Evolutionary conservation across 1,139 yeast genomes (phyloP).

Genomic region (Saccharomyces hybrid): DNA sequence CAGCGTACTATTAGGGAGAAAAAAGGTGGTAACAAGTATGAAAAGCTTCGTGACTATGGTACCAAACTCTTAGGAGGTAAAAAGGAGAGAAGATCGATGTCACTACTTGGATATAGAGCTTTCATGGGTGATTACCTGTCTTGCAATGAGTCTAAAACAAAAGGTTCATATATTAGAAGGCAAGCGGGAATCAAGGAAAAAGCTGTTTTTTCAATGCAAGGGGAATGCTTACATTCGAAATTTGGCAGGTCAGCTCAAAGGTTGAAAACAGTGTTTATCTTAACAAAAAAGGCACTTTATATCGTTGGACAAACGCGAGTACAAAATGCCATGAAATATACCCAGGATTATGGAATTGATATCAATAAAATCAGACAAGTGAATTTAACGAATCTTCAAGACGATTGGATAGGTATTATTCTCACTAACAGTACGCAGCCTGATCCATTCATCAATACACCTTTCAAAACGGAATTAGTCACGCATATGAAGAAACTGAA

Average conservation of each 20-base stretch:
- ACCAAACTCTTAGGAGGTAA: slow-evolving; percentile 58
- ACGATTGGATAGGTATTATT: slow-evolving; percentile 86
- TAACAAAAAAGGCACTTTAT: slow-evolving; percentile 56
- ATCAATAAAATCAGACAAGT: slow-evolving; percentile 55
- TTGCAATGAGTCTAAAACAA: slow-evolving; percentile 66
- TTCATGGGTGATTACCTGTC: slow-evolving; percentile 90
- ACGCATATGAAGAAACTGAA: slow-evolving; percentile 65
- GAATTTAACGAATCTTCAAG: slow-evolving; percentile 69
- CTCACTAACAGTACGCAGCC: slow-evolving; percentile 52
- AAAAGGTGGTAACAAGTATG: slow-evolving; percentile 73
- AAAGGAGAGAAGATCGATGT: slow-evolving; percentile 86
- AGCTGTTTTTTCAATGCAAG: slow-evolving; percentile 72
- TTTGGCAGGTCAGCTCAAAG: slow-evolving; percentile 90
- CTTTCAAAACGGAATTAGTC: slow-evolving; percentile 82
- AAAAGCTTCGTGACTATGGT: slow-evolving; percentile 80
- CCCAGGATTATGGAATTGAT: slow-evolving; percentile 58
- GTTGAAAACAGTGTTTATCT: slow-evolving; percentile 60
- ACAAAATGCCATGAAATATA: slow-evolving; percentile 64
- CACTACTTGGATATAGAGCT: slow-evolving; percentile 83
- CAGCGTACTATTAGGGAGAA: slow-evolving; percentile 82
- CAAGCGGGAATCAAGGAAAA: slow-evolving; percentile 64
- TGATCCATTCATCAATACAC: slow-evolving; percentile 72
- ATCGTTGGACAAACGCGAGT: slow-evolving; percentile 65
- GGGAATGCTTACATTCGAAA: slow-evolving; percentile 74
- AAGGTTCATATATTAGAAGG: slow-evolving; percentile 63